Evolutionary conservation across 2,329 filamentous ascomycete species (phyloP).

Genomic region (Acarospora socialis): DNA sequence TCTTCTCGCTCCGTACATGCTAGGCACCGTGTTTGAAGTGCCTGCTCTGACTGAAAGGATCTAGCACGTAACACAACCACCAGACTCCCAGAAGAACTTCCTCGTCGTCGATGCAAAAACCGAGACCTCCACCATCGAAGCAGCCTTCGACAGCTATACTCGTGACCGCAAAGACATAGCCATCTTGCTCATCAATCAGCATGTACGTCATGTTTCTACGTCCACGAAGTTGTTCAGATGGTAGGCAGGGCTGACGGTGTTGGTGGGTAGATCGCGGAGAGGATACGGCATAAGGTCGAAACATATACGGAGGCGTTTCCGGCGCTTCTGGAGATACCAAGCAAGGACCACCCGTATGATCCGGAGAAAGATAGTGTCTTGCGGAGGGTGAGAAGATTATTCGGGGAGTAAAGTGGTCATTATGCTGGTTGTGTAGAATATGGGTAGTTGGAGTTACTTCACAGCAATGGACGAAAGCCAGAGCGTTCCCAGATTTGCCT

Average conservation of each 20-base stretch:
- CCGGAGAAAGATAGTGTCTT: constrained; percentile 97
- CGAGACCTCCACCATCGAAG: constrained; percentile 73
- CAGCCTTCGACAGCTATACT: constrained; percentile 80
- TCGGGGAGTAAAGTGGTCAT: constrained; percentile 37
- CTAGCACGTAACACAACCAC: constrained; percentile 79
- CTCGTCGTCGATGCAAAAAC: constrained; percentile 92
- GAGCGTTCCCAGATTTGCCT: no score
- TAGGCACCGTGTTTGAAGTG: constrained; percentile 1
- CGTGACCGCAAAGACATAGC: constrained; percentile 89
- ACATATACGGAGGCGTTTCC: constrained; percentile 89
- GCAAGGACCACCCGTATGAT: constrained; percentile 97
- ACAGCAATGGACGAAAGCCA: no score
- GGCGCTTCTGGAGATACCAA: constrained; percentile 90
- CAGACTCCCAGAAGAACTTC: constrained; percentile 93
- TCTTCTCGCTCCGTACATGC: not conserved
- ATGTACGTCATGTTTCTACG: constrained; percentile 42
- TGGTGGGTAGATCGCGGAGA: constrained; percentile 63
- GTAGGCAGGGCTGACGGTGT: constrained; percentile 5
- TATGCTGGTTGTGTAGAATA: not conserved
- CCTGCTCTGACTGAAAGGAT: constrained; percentile 2
- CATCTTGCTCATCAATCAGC: constrained; percentile 93
- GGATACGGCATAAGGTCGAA: constrained; percentile 82
- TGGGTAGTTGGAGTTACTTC: constrained; percentile 2
- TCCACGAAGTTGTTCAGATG: no score
- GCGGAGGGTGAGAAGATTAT: constrained; percentile 64